A percentile compares a stretch with the other conserved stretches of the same genome.
Conservation (phyloP, 768 basidiomycete species). For the Tylopilus balloui region DNA sequence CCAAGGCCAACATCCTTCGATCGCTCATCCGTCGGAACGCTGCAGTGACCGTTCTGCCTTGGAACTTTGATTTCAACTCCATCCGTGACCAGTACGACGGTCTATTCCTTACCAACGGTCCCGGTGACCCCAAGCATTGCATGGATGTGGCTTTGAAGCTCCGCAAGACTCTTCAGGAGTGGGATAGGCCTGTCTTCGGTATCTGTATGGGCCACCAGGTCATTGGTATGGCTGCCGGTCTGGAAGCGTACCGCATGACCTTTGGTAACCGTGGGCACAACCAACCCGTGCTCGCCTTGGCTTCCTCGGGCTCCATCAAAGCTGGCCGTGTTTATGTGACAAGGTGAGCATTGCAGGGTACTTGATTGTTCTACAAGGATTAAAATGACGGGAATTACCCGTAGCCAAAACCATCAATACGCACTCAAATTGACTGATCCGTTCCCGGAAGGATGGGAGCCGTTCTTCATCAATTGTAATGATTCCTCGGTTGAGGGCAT, state of each 20-base stretch:
- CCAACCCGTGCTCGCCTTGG: slow-evolving; percentile 94
- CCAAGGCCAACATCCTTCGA: slow-evolving; percentile 95
- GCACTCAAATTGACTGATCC: slow-evolving; percentile 91
- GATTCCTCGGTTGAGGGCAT: slow-evolving; percentile 99
- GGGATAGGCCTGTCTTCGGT: slow-evolving; percentile 93
- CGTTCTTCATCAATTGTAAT: slow-evolving; percentile 99
- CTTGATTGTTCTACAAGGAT: background rate
- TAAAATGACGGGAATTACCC: slow-evolving; percentile 3
- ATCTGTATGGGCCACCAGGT: slow-evolving; percentile 99
- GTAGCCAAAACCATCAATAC: slow-evolving; percentile 95
- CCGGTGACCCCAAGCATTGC: slow-evolving; percentile 89
- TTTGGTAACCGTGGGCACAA: slow-evolving; percentile 99
- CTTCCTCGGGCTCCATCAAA: slow-evolving; percentile 89
- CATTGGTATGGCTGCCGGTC: slow-evolving; percentile 93
- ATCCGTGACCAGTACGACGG: slow-evolving; percentile 91
- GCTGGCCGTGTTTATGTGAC: slow-evolving; percentile 98
- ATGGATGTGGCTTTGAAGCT: slow-evolving; percentile 80
- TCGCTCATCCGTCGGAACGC: slow-evolving; percentile 88
- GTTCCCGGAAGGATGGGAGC: slow-evolving; percentile 96
- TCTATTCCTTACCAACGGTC: slow-evolving; percentile 94
- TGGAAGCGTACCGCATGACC: slow-evolving; percentile 97
- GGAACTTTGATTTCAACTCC: slow-evolving; percentile 95
- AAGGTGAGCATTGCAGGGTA: slow-evolving; percentile 44
- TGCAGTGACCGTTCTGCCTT: slow-evolving; percentile 91
- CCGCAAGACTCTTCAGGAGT: slow-evolving; percentile 77